These are phyloP conservation scores for Stagonosporopsis vannaccii DNA, from an alignment of 2,329 filamentous ascomycete genomes.

Conservation along the genomic window DNA sequence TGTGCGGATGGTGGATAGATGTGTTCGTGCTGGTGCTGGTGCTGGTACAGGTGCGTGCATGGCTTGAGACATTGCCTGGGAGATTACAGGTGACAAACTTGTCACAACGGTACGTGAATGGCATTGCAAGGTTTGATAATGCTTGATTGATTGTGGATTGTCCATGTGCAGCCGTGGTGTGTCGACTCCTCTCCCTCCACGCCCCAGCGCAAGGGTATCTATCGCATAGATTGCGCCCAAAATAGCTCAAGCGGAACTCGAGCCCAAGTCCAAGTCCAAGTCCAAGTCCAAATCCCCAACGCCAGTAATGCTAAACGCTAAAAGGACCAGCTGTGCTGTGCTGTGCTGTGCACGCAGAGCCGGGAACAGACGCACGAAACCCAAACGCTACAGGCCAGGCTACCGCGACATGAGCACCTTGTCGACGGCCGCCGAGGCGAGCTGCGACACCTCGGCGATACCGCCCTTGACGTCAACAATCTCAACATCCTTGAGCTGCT, in stretches of 20 bases:
- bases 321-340: slow-evolving; percentile 2
- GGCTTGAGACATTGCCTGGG: too few species aligned
- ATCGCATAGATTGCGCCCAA: slow-evolving; percentile 15
- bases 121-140: neutral
- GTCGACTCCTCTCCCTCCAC: neutral
- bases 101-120: too few species aligned
- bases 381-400: too few species aligned
- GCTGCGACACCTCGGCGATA: slow-evolving; percentile 49
- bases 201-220: slow-evolving; percentile 13
- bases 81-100: too few species aligned
- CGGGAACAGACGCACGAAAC: neutral
- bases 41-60: too few species aligned
- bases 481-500: slow-evolving; percentile 53
- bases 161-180: neutral
- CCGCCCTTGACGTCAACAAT: slow-evolving; percentile 56
- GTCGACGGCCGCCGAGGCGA: slow-evolving; percentile 51
- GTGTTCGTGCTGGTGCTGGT: too few species aligned
- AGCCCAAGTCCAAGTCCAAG: neutral
- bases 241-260: slow-evolving; percentile 5
- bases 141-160: neutral
- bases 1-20: too few species aligned
- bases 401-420: slow-evolving; percentile 29
- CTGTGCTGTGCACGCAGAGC: neutral
- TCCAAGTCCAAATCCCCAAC: slow-evolving; percentile 13
- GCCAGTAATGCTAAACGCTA: slow-evolving; percentile 20